Conservation (phyloP, 2,329 filamentous ascomycete genomes). For the Lasiodiplodia citricola region DNA sequence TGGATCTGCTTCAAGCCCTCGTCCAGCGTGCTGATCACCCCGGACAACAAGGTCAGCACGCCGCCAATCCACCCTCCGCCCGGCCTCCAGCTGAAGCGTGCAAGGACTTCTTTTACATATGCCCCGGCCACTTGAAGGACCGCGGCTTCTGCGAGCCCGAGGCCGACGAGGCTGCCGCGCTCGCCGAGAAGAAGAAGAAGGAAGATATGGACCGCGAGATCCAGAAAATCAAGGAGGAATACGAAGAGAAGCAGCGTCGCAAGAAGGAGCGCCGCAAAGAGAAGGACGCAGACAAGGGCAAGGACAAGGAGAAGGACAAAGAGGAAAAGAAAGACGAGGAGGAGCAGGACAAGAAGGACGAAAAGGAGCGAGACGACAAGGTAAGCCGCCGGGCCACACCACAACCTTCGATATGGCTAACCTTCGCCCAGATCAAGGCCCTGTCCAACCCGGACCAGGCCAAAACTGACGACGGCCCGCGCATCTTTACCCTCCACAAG, state of each 20-base stretch:
- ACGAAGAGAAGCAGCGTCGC: constrained; percentile 61
- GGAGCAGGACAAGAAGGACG: constrained; percentile 68
- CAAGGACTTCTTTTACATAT: constrained; percentile 92
- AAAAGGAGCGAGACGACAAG: constrained; percentile 66
- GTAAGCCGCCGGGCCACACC: constrained; percentile 39
- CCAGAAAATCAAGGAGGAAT: constrained; percentile 56
- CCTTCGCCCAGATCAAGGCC: constrained; percentile 48
- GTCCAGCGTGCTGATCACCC: constrained; percentile 84
- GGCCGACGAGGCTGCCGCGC: constrained; percentile 68
- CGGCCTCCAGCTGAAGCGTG: constrained; percentile 19
- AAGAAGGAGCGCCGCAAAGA: constrained; percentile 57
- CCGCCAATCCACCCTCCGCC: background rate
- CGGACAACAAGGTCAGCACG: constrained; percentile 77
- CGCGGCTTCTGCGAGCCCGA: constrained; percentile 76
- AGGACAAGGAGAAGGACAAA: constrained; percentile 54
- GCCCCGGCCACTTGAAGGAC: constrained; percentile 81
- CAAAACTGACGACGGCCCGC: constrained; percentile 68
- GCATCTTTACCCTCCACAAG: constrained; percentile 85
- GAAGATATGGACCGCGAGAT: constrained; percentile 56
- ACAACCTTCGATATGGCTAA: background rate
- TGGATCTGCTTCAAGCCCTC: constrained; percentile 91
- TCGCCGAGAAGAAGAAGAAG: constrained; percentile 60
- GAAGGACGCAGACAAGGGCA: constrained; percentile 51
- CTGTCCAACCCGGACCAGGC: constrained; percentile 53
- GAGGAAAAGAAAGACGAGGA: constrained; percentile 70